phyloP scores from a whole-genome alignment of 768 basidiomycete genomes.

The Termitomyces sp. region DNA sequence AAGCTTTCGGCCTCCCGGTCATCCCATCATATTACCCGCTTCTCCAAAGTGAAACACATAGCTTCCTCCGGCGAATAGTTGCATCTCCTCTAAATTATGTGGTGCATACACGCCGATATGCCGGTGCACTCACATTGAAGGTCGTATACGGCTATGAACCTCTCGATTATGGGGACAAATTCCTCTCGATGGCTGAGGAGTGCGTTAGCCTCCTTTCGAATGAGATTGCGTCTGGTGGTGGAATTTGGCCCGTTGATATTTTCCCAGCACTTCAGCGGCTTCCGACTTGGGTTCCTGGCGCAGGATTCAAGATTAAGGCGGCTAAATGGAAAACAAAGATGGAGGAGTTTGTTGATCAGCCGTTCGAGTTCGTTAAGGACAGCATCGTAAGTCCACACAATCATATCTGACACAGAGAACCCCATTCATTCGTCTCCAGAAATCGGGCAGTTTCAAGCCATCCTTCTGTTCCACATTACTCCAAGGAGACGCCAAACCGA shows the following conservation, averaged over 20 bases:
- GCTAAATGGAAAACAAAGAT: constrained; percentile 59
- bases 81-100: constrained; percentile 35
- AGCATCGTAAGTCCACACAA: constrained; percentile 43
- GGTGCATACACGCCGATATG: constrained; percentile 44
- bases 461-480: constrained; percentile 53
- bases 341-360: constrained; percentile 60
- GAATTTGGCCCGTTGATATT: constrained; percentile 49
- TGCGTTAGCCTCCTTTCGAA: constrained; percentile 38
- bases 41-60: constrained; percentile 51
- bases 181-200: constrained; percentile 38
- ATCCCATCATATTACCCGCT: constrained; percentile 59
- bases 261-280: constrained; percentile 49
- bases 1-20: constrained; percentile 50
- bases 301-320: constrained; percentile 62
- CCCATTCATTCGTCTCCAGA: constrained; percentile 24
- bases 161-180: constrained; percentile 32
- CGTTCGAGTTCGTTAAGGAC: constrained; percentile 55
- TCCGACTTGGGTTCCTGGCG: constrained; percentile 67
- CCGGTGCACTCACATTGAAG: constrained; percentile 52
- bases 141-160: constrained; percentile 63
- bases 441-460: constrained; percentile 32
- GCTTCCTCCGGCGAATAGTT: constrained; percentile 55
- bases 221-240: constrained; percentile 38
- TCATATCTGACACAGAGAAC: not conserved
- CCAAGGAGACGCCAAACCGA: constrained; percentile 39